Base-by-base conservation (phyloP, 805 yeast species). In the Teunomyces tritomae region DNA sequence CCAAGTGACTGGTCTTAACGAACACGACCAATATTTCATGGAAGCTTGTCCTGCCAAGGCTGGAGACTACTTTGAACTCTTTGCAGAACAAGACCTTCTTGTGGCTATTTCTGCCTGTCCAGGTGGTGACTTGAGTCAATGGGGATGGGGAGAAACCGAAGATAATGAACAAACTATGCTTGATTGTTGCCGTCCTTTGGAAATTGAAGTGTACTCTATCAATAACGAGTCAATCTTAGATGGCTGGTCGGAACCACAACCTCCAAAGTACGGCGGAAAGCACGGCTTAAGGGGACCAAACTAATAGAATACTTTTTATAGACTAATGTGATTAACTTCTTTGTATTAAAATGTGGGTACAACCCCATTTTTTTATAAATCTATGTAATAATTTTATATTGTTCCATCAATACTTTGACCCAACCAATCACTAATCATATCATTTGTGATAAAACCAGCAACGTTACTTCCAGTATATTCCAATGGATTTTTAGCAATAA, bases 61-160 rank as follows among this genome's bases (percentile, higher is more conserved):
- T 37, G 79, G 74, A 10, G 88, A 83, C 57, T 81, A 79, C 60
- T 82, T 83, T 56, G 87, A 83, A 62, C 73, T 80, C 59, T 83
- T 82, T 63, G 87, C 87, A 3, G 88, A 83, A 57, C 79, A 78
- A 41, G 87, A 83, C 57, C 63, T 83, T 49, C 63, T 83, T 43
- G 79, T 84, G 54, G 87, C 87, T 7, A 74, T 83, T 42, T 76
- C 82, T 47, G 83, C 87, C 7, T 83, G 87, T 61, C 87, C 87
- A 3, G 88, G 87, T 43, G 88, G 88, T 27, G 87, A 83, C 61
- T 66, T 83, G 49, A 78, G 84, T 27, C 70, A 73, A 44, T 83
- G 87, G 87, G 86, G 81, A 41, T 83, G 88, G 88, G 87, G 87
- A 47, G 85, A 80, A 60, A 74, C 67, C 34, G 75, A 67, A 16